Percentiles rank a stretch among this genome's conserved stretches.
phyloP scores from a whole-genome alignment of 139 green algal genomes.

The Gonium pectorale region DNA sequence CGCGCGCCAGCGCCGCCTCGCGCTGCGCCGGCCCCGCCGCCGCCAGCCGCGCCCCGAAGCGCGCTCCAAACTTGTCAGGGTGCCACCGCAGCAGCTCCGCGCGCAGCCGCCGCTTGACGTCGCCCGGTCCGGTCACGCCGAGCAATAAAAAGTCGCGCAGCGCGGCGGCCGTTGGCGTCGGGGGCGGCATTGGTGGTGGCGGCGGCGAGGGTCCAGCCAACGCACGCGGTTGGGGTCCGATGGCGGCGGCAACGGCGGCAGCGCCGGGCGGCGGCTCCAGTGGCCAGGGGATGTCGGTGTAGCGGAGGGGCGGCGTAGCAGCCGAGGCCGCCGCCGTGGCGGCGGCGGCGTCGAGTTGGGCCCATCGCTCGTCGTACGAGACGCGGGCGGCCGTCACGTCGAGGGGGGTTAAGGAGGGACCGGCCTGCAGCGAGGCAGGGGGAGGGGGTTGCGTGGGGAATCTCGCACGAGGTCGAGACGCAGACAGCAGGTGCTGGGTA shows the following conservation, averaged over 20 bases:
- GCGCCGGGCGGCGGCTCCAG: background rate
- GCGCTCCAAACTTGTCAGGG: slow-evolving; percentile 70
- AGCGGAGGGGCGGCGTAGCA: background rate
- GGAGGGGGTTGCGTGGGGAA: background rate
- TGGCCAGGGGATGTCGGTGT: slow-evolving; percentile 31
- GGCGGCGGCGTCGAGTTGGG: background rate
- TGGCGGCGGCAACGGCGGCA: background rate
- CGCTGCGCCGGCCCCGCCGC: background rate
- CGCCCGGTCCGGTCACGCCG: slow-evolving; percentile 28
- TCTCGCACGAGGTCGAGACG: no score
- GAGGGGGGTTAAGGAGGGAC: background rate
- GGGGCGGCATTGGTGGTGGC: background rate
- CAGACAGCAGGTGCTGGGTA: no score
- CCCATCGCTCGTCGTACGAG: slow-evolving; percentile 33
- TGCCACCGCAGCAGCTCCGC: slow-evolving; percentile 59
- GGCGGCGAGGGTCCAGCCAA: background rate
- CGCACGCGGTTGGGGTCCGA: background rate
- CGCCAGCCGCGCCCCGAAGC: slow-evolving; percentile 47
- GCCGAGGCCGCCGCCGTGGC: background rate
- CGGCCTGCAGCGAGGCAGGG: background rate
- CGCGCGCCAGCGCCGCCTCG: background rate
- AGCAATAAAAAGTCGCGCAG: slow-evolving; percentile 57
- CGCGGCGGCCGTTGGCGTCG: background rate
- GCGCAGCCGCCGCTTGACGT: slow-evolving; percentile 54
- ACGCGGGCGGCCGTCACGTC: background rate